Conservation (phyloP, 2,329 filamentous ascomycete species). For the Epichloe baconii region DNA sequence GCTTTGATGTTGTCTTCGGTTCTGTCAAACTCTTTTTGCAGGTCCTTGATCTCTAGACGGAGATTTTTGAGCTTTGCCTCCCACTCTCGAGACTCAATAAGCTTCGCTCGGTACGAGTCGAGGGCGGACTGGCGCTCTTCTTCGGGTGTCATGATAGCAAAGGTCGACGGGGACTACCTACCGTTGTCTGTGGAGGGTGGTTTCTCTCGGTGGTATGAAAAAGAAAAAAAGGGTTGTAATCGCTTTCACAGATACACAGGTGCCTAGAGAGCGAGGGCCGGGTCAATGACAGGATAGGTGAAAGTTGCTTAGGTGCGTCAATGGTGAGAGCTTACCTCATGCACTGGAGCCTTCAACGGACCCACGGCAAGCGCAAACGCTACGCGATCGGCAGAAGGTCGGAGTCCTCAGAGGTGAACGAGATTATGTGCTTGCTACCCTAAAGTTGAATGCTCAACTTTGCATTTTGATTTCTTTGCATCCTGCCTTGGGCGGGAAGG, state of each 20-base stretch:
- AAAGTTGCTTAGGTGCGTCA: constrained; percentile 1
- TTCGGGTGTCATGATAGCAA: constrained; percentile 36
- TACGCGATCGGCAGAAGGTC: constrained; percentile 19
- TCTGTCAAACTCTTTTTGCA: constrained; percentile 89
- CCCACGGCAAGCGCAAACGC: constrained; percentile 1
- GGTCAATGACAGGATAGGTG: not conserved
- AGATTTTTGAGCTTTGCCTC: constrained; percentile 93
- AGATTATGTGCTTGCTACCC: not conserved
- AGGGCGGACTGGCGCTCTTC: constrained; percentile 57
- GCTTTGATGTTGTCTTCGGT: constrained; percentile 99
- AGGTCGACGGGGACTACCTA: not conserved
- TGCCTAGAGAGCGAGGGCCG: not conserved
- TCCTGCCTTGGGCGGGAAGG: too few relatives aligned
- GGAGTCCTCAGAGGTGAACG: constrained; percentile 7
- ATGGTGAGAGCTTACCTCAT: constrained; percentile 27
- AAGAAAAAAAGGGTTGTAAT: not conserved
- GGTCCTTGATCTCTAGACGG: constrained; percentile 86
- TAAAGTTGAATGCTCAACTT: not conserved
- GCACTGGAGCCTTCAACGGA: constrained; percentile 23
- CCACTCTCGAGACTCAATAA: constrained; percentile 95
- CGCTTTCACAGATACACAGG: not conserved
- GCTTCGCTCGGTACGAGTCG: constrained; percentile 64
- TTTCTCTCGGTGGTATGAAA: constrained; percentile 1
- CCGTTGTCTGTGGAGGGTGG: constrained; percentile 1
- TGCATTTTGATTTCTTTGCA: too few relatives aligned